A percentile compares a stretch with the other conserved stretches of the same genome.
Conservation (phyloP, 129 eudicot genomes). For the Silybum marianum region DNA sequence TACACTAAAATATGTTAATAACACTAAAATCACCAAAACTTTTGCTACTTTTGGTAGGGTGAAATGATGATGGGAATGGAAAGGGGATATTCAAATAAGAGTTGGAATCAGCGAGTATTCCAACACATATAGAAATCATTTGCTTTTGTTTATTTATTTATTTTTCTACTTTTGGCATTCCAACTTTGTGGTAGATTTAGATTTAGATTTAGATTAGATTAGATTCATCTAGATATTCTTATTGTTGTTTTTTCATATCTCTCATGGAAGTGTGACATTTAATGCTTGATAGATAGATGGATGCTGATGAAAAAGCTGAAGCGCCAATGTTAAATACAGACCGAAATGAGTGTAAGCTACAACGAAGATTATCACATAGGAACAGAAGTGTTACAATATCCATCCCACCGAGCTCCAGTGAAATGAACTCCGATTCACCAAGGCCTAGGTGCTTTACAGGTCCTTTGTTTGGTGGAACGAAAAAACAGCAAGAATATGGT, state of each 20-base stretch:
- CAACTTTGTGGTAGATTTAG: background rate
- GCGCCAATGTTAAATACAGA: constrained; percentile 46
- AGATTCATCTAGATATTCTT: background rate
- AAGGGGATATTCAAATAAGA: background rate
- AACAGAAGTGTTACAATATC: constrained; percentile 72
- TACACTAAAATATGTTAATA: too few species aligned
- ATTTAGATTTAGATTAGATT: too few species aligned
- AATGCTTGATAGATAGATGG: constrained; percentile 47
- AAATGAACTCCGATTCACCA: constrained; percentile 32
- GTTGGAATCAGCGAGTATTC: background rate
- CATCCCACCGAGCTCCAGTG: constrained; percentile 39
- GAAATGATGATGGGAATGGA: background rate
- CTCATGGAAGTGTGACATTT: constrained; percentile 36
- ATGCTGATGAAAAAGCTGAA: constrained; percentile 54
- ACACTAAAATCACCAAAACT: background rate
- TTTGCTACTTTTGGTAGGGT: background rate
- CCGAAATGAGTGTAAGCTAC: constrained; percentile 29
- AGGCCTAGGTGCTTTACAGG: constrained; percentile 47
- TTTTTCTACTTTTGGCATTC: background rate
- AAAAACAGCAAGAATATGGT: constrained; percentile 34
- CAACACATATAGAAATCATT: background rate
- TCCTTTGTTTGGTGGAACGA: constrained; percentile 46
- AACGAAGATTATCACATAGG: constrained; percentile 32
- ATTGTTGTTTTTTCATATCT: background rate
- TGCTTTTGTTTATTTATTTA: background rate